Evolutionary conservation across 202 grass and related monocot species (phyloP), one percentile per base, ranked within the genome.

Genomic region (Schoenoplectus triqueter): DNA sequence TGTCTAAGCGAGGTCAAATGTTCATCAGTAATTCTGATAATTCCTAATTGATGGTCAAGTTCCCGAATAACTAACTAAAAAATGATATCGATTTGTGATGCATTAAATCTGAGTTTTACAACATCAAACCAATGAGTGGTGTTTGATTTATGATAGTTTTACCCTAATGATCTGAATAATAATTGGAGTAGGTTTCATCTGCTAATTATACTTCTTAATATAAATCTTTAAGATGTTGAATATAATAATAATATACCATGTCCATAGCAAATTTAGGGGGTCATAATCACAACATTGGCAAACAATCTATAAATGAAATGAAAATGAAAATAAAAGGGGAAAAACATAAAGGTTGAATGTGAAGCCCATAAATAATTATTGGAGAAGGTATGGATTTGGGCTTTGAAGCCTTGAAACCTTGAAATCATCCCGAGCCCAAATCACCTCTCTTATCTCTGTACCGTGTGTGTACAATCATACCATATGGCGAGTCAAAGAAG

Each of bases 341-440:
- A 9, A 56, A 56, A 78, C 31, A 31, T 59, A 80, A 44, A 65
- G 42, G 42, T 64, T 59, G 31, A 1, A 17, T 44, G 57, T 63
- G 57, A 63, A 45, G 78, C 54, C 54, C 78, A 65, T 48, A 2
- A 72, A 10, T 48, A 49, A 72, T 72, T 22, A 80, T 45, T 64
- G 13, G 14, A 80, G 13, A 18, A 20, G n/a, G 78, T 15, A 64
- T 80, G 78, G 15, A 15, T 63, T 63, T 80, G 78, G 78, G 54
- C 69, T 31, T 31, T 66, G 21, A 8, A 66, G 14, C 10, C 7
- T 48, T 72, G 2, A 9, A 46, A 31, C 31, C 31, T 31, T 31
- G 1, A 31, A 31, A 31, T 14, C 68, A 47, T 71, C 47, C 44
- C 2, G 7, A 14, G 31, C 42, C 5, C 0, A 64, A 64, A 64